These are phyloP conservation scores for Annulohypoxylon bovei DNA, from an alignment of 495 filamentous ascomycete genomes.

Conservation along the genomic window DNA sequence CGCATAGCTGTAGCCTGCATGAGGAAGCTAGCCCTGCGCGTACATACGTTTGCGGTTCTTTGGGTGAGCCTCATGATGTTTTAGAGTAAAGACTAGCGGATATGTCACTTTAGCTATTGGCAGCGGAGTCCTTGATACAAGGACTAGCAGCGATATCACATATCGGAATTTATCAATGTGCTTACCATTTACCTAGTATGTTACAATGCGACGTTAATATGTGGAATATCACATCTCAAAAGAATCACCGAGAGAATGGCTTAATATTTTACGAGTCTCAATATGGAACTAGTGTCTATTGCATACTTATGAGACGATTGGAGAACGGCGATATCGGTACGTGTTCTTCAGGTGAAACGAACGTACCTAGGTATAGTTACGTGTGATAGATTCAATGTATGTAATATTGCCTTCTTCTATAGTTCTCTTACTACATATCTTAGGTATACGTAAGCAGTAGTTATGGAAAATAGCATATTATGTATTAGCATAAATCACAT, in stretches of 20 bases:
- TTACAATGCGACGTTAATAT: conserved; percentile 38
- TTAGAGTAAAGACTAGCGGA: conserved; percentile 1
- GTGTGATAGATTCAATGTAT: not conserved
- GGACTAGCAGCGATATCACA: conserved; percentile 27
- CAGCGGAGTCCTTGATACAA: conserved; percentile 16
- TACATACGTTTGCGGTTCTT: not conserved
- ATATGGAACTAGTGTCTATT: conserved; percentile 32
- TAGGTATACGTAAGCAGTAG: not conserved
- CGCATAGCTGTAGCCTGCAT: conserved; percentile 29
- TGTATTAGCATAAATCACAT: not conserved
- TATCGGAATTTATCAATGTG: conserved; percentile 31
- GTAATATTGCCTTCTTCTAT: conserved; percentile 3
- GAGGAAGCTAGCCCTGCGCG: conserved; percentile 10
- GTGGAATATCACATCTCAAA: conserved; percentile 48
- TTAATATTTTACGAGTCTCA: conserved; percentile 37
- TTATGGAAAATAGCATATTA: not conserved
- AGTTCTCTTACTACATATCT: not conserved
- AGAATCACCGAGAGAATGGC: conserved; percentile 30
- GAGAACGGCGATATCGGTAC: conserved; percentile 30
- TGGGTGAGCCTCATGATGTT: conserved; percentile 13
- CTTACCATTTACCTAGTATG: conserved; percentile 11
- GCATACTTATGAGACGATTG: conserved; percentile 27
- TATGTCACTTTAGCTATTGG: conserved; percentile 17
- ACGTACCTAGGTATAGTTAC: not conserved
- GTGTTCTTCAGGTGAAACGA: conserved; percentile 16